Conservation (phyloP, 2,329 filamentous ascomycete species). For the Fusarium hostae region DNA sequence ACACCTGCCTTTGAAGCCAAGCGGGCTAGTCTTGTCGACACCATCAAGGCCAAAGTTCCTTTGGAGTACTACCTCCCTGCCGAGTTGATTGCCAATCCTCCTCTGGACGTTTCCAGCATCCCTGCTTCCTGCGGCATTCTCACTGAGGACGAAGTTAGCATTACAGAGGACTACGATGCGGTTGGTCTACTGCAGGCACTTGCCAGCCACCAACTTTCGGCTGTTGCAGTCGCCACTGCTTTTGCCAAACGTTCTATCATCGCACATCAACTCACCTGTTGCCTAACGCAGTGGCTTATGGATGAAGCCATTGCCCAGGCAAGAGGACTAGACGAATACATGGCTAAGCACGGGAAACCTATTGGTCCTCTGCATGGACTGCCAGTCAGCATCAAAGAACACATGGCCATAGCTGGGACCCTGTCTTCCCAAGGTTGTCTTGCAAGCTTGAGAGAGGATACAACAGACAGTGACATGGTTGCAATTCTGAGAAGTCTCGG, state of each 20-base stretch:
- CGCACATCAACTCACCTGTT: conserved; percentile 27
- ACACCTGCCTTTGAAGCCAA: not conserved
- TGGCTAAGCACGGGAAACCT: conserved; percentile 5
- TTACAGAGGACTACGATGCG: not conserved
- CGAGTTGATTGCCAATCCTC: not conserved
- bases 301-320: conserved; percentile 22
- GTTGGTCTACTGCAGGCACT: not conserved
- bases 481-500: conserved; percentile 68
- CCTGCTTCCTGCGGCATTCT: not conserved
- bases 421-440: conserved; percentile 5
- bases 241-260: conserved; percentile 25
- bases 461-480: conserved; percentile 52
- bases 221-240: conserved; percentile 5
- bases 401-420: conserved; percentile 20
- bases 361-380: conserved; percentile 32
- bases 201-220: not conserved
- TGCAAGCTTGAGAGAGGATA: conserved; percentile 7
- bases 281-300: conserved; percentile 26
- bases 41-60: not conserved
- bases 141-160: not conserved
- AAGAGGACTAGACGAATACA: conserved; percentile 16
- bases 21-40: not conserved
- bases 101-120: not conserved
- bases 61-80: not conserved
- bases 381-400: conserved; percentile 30